Conservation (phyloP, 2,329 filamentous ascomycete genomes). For the Hypocrella siamensis region DNA sequence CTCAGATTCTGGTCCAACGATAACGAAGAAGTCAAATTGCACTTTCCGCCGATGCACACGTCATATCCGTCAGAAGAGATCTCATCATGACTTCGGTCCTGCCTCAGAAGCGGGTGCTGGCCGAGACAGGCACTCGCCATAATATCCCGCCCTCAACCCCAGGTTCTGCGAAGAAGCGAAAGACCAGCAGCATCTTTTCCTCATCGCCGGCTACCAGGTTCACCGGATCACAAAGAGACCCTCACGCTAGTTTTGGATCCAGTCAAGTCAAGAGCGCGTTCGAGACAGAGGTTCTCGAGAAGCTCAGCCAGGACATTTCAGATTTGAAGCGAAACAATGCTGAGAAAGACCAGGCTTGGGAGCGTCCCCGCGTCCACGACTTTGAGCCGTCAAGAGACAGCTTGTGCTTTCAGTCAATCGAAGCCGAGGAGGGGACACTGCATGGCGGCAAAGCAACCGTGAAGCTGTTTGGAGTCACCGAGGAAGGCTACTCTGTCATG, state of each 20-base stretch:
- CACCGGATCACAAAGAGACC: slow-evolving; percentile 46
- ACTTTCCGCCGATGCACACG: not conserved
- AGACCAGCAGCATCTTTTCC: slow-evolving; percentile 39
- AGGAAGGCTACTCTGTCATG: slow-evolving; percentile 74
- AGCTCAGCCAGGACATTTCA: slow-evolving; percentile 84
- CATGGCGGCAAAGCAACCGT: slow-evolving; percentile 62
- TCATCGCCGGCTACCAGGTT: slow-evolving; percentile 41
- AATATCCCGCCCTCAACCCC: slow-evolving; percentile 43
- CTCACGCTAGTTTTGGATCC: slow-evolving; percentile 45
- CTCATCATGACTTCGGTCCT: slow-evolving; percentile 33
- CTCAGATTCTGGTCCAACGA: not conserved
- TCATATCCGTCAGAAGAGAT: too few species aligned
- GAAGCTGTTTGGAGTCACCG: slow-evolving; percentile 85
- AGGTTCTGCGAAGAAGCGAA: slow-evolving; percentile 61
- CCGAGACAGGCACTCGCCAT: slow-evolving; percentile 48
- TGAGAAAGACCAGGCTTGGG: slow-evolving; percentile 91
- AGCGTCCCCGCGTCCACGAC: slow-evolving; percentile 37
- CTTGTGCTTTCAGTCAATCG: slow-evolving; percentile 90
- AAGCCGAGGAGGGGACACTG: slow-evolving; percentile 77
- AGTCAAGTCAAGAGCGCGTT: slow-evolving; percentile 82
- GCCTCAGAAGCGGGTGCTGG: slow-evolving; percentile 59
- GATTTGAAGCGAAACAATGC: slow-evolving; percentile 73
- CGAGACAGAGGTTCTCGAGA: slow-evolving; percentile 86
- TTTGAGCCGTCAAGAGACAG: slow-evolving; percentile 45
- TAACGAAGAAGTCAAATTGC: not conserved